These are phyloP conservation scores for Rhodamnia rubescens DNA, from an alignment of 345 rosid species.

Conservation along the genomic window DNA sequence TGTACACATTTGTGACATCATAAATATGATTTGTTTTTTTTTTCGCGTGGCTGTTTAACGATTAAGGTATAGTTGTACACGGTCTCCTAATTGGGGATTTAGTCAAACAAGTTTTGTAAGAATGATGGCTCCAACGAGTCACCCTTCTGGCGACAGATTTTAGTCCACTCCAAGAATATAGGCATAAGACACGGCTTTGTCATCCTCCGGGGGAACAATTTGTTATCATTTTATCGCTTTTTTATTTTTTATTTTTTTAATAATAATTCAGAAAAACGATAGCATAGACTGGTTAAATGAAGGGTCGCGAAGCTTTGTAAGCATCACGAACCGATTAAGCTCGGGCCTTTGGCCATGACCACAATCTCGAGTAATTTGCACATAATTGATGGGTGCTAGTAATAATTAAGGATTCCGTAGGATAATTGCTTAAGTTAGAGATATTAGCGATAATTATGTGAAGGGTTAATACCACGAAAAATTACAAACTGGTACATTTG, in stretches of 20 bases:
- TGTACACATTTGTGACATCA: too few species aligned
- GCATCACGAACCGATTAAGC: not conserved
- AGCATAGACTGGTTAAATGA: not conserved
- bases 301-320: not conserved
- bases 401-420: too few species aligned
- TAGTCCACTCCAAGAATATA: not conserved
- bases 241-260: too few species aligned
- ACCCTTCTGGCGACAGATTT: not conserved
- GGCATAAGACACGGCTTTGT: not conserved
- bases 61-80: not conserved
- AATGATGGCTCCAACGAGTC: not conserved
- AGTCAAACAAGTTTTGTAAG: not conserved
- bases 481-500: too few species aligned
- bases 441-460: too few species aligned
- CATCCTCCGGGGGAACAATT: not conserved
- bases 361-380: rapidly evolving
- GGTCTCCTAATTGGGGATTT: not conserved
- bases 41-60: not conserved
- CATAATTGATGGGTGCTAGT: not conserved
- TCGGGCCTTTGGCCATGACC: not conserved
- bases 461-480: too few species aligned
- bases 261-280: not conserved
- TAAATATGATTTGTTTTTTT: not conserved
- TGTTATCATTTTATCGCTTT: not conserved
- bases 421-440: too few species aligned